Base-by-base conservation (phyloP, 345 rosid species). In the Euphorbia pulcherrima region DNA sequence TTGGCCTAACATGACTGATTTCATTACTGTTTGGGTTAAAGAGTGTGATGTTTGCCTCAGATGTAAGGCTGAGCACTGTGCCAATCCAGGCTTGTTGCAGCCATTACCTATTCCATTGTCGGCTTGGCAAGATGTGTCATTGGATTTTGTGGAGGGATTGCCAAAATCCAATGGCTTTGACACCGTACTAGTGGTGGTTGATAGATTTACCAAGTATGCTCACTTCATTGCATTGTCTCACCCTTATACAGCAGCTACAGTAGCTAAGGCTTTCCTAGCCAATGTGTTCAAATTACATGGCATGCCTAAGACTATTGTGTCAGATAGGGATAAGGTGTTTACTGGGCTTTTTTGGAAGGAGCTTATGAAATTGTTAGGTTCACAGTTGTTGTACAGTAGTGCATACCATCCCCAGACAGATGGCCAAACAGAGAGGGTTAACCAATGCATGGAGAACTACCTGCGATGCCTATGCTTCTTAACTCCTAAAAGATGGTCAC, bases 81-180 rank as follows among this genome's bases (percentile, higher is more conserved):
- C 40, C 4, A 3, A 37, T 8, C 40, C 40, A 3, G 40, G 40
- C 5, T 37, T 37, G 8, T 37, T 37, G 40, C 40, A 37, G 40
- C 40, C 40, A 4, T 6, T 60, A 0, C 48, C 64, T 0, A 30
- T 60, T 6, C 47, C 44, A 11, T 1, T 4, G 2, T 8, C 18
- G 1, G 51, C 28, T 1, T 62, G 65, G 65, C 8, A 40, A 3
- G 12, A 40, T 3, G 20, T 62, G 9, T 21, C 27, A 14, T 6
- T 62, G 50, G 65, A 62, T 21, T 62, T 62, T 26, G 44, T 62
- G 12, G 65, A 62, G 14, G 65, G 65, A 30, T 29, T 62, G 8
- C 65, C 65, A n/a, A 20, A 26, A 3, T 62, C 65, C 1, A 6
- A 14, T n/a, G n/a, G n/a, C n/a, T n/a, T n/a, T n/a, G n/a, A n/a